A percentile compares a stretch with the other conserved stretches of the same genome.
These are phyloP conservation scores for Leucosporidium creatinivorum DNA, from an alignment of 768 basidiomycete species.

Conservation along the genomic window DNA sequence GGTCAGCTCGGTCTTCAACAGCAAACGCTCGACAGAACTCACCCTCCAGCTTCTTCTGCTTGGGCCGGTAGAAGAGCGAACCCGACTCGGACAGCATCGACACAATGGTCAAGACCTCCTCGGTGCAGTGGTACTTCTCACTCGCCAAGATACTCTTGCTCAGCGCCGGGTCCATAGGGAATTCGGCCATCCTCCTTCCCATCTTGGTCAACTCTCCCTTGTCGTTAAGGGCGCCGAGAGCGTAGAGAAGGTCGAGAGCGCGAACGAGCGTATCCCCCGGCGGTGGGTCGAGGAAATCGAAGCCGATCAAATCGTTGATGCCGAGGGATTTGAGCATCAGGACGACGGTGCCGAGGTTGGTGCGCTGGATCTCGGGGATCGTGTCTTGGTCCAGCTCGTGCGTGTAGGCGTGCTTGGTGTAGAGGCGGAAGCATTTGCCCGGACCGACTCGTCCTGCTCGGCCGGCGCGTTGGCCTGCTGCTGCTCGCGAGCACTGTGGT, in stretches of 20 bases:
- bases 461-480: slow-evolving; percentile 93
- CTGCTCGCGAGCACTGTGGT: slow-evolving; percentile 82
- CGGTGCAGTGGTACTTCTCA: slow-evolving; percentile 87
- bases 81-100: slow-evolving; percentile 94
- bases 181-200: slow-evolving; percentile 95
- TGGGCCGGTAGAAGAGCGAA: slow-evolving; percentile 91
- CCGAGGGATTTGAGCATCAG: slow-evolving; percentile 90
- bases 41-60: slow-evolving; percentile 70
- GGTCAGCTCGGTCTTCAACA: slow-evolving; percentile 4
- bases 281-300: slow-evolving; percentile 97
- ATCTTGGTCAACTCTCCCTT: slow-evolving; percentile 94
- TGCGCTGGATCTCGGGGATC: slow-evolving; percentile 97
- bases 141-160: slow-evolving; percentile 94
- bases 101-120: slow-evolving; percentile 94
- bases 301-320: slow-evolving; percentile 95
- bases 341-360: slow-evolving; percentile 92
- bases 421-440: slow-evolving; percentile 95
- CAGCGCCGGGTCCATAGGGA: slow-evolving; percentile 85
- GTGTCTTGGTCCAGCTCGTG: slow-evolving; percentile 97
- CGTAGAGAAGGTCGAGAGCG: slow-evolving; percentile 86
- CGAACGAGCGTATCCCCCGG: slow-evolving; percentile 96
- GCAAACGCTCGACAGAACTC: neutral
- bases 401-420: slow-evolving; percentile 94
- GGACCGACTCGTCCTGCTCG: slow-evolving; percentile 96
- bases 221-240: slow-evolving; percentile 91